These are phyloP conservation scores for Cryphonectria naterciae DNA, from an alignment of 2,329 filamentous ascomycete species.

Conservation along the genomic window DNA sequence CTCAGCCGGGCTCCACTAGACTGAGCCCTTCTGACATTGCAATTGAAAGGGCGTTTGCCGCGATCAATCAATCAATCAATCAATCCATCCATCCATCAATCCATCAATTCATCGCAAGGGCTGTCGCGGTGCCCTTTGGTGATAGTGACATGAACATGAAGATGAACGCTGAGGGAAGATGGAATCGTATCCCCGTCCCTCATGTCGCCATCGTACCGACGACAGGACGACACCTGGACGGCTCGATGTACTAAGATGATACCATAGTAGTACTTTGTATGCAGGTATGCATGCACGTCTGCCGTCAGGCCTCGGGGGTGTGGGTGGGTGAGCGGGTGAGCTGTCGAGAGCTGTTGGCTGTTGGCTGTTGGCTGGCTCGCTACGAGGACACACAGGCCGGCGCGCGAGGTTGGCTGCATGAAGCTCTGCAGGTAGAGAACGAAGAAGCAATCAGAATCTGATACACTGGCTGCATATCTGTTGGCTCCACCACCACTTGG, in stretches of 20 bases:
- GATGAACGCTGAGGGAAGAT: background rate
- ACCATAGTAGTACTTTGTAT: background rate
- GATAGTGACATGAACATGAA: background rate
- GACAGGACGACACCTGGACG: background rate
- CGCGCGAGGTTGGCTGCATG: constrained; percentile 4
- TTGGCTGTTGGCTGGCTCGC: background rate
- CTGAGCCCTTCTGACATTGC: constrained; percentile 3
- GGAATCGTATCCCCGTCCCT: background rate
- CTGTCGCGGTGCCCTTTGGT: background rate
- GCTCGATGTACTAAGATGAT: background rate
- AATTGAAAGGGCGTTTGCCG: constrained; percentile 2
- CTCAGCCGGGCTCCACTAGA: constrained; percentile 8
- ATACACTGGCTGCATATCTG: constrained; percentile 19
- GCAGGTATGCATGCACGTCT: background rate
- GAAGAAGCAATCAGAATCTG: constrained; percentile 12
- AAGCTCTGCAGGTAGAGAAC: background rate
- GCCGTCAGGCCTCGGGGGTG: background rate
- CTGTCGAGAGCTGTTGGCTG: background rate
- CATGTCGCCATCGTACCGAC: background rate
- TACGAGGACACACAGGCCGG: background rate
- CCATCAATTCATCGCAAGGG: background rate
- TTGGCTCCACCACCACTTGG: constrained; percentile 17
- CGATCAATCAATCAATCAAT: background rate
- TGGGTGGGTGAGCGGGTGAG: background rate
- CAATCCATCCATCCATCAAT: too few relatives aligned